phyloP scores from a whole-genome alignment of 140 eudicot species.

The Bidens hawaiensis region DNA sequence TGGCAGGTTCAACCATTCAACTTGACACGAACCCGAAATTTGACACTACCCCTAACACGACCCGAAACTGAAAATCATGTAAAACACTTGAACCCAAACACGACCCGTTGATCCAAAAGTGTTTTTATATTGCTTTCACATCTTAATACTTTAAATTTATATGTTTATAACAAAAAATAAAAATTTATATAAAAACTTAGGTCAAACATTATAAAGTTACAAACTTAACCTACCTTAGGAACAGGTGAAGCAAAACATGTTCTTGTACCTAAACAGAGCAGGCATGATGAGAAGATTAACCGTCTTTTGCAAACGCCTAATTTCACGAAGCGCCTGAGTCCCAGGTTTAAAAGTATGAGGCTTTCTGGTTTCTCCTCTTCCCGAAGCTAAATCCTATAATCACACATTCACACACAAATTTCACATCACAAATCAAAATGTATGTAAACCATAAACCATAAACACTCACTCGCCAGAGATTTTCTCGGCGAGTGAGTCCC shows the following conservation, averaged over 20 bases:
- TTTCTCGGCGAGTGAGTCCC: constrained; percentile 73
- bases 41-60: too few relatives aligned
- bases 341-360: constrained; percentile 49
- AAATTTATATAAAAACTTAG: too few relatives aligned
- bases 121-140: too few relatives aligned
- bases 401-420: too few relatives aligned
- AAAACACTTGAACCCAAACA: too few relatives aligned
- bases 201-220: neutral
- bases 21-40: too few relatives aligned
- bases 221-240: constrained; percentile 36
- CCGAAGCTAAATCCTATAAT: constrained; percentile 18
- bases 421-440: too few relatives aligned
- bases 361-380: constrained; percentile 16
- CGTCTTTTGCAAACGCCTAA: constrained; percentile 55
- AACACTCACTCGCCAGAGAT: too few relatives aligned
- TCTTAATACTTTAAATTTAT: too few relatives aligned
- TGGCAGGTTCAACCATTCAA: neutral
- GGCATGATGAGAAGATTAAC: constrained; percentile 54
- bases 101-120: too few relatives aligned
- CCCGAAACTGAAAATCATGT: too few relatives aligned
- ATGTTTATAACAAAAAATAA: neutral
- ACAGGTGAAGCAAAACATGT: constrained; percentile 60
- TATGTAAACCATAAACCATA: too few relatives aligned
- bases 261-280: constrained; percentile 68
- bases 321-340: constrained; percentile 67